Conservation (phyloP, 176 grass and related monocot genomes). For the Hsuehochloa calcarea region DNA sequence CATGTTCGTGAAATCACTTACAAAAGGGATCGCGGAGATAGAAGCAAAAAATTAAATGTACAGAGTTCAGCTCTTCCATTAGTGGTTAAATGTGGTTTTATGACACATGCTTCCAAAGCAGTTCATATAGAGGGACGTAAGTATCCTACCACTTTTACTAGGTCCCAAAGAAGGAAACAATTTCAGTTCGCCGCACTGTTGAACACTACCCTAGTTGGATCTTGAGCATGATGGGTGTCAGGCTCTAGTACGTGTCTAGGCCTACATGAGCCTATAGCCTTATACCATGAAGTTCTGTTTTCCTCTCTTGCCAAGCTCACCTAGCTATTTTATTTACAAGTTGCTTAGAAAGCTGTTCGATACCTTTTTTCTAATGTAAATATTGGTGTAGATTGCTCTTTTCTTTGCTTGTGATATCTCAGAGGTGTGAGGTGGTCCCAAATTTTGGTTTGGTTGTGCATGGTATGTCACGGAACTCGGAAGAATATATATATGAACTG, state of each 20-base stretch:
- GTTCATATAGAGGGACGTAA: neutral
- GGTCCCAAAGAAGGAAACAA: neutral
- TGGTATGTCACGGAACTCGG: neutral
- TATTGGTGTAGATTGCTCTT: neutral
- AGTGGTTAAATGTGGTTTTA: neutral
- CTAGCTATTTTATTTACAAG: neutral
- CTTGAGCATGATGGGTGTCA: neutral
- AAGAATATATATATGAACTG: slow-evolving; percentile 11
- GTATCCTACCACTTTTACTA: neutral
- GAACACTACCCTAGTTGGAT: neutral
- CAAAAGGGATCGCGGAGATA: neutral
- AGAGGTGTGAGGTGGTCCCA: no score
- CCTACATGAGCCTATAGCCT: neutral
- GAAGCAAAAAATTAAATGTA: neutral
- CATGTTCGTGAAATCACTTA: neutral
- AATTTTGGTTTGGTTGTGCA: neutral
- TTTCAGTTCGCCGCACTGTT: neutral
- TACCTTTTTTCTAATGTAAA: neutral
- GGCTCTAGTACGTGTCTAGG: neutral
- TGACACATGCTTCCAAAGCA: neutral
- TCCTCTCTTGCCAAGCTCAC: neutral
- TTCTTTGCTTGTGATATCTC: neutral
- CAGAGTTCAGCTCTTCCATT: neutral
- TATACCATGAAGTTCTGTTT: neutral
- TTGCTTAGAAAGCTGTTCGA: neutral